phyloP scores from a whole-genome alignment of 352 stramenopile genomes.

The Globisporangium viniferum region DNA sequence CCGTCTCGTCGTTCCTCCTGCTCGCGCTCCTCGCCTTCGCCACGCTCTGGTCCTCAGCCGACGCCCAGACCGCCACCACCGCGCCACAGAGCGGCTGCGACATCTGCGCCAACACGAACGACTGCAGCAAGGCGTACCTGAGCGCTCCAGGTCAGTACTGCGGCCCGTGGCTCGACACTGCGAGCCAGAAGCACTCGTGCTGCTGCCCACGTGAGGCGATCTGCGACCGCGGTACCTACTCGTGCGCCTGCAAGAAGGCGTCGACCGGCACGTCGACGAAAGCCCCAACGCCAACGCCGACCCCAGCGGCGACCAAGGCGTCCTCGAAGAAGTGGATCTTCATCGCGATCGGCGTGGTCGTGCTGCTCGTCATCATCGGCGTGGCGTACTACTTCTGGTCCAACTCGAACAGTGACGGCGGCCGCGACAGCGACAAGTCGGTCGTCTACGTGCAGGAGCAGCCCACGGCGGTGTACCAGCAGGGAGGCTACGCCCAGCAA shows the following conservation, averaged over 20 bases:
- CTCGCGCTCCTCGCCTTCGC: slow-evolving; percentile 13
- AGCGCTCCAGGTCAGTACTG: slow-evolving; percentile 44
- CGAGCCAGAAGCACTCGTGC: slow-evolving; percentile 37
- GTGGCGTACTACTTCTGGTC: slow-evolving; percentile 33
- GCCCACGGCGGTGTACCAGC: slow-evolving; percentile 24
- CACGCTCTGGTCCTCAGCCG: slow-evolving; percentile 9
- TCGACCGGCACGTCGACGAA: slow-evolving; percentile 20
- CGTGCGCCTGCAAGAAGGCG: slow-evolving; percentile 40
- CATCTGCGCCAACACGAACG: slow-evolving; percentile 43
- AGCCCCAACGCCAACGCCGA: slow-evolving; percentile 23
- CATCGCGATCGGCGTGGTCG: slow-evolving; percentile 30
- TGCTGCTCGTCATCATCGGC: slow-evolving; percentile 33
- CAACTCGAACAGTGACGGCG: slow-evolving; percentile 30
- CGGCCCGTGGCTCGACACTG: slow-evolving; percentile 42
- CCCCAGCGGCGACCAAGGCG: slow-evolving; percentile 28
- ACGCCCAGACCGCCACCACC: slow-evolving; percentile 10
- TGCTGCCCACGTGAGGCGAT: slow-evolving; percentile 43
- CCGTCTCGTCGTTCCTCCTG: slow-evolving; percentile 8
- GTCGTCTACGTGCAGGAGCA: slow-evolving; percentile 32
- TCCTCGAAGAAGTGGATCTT: slow-evolving; percentile 25
- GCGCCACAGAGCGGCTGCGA: slow-evolving; percentile 28
- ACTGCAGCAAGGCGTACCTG: slow-evolving; percentile 54
- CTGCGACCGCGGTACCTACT: slow-evolving; percentile 35
- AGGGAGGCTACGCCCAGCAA: slow-evolving; percentile 34
- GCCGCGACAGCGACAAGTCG: slow-evolving; percentile 24